A percentile compares a stretch with the other conserved stretches of the same genome.
These are phyloP conservation scores for Ricinus communis DNA, from an alignment of 345 rosid species.

Conservation along the genomic window DNA sequence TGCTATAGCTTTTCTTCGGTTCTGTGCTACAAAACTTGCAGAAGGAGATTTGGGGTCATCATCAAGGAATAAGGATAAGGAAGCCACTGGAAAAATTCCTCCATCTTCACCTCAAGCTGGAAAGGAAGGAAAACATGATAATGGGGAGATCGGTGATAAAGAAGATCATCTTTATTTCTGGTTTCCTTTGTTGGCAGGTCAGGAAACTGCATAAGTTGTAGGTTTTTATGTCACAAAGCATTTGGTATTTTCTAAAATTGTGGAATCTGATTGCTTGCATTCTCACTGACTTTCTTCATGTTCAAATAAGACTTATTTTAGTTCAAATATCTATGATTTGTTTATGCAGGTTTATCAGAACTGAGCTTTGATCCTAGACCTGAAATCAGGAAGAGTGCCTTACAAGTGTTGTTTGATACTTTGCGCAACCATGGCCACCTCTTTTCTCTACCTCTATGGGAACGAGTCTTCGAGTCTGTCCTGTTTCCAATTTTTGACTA, in stretches of 20 bases:
- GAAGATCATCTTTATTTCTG: conserved; percentile 87
- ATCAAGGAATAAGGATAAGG: conserved; percentile 65
- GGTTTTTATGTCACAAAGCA: conserved; percentile 8
- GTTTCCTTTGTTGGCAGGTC: conserved; percentile 98
- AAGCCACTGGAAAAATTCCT: conserved; percentile 45
- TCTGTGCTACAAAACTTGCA: conserved; percentile 96
- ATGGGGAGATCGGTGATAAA: conserved; percentile 59
- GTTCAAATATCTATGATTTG: neutral
- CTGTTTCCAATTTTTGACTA: conserved; percentile 97
- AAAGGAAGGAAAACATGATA: conserved; percentile 60
- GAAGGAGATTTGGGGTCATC: conserved; percentile 83
- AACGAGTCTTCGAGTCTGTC: conserved; percentile 83
- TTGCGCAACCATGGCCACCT: conserved; percentile 94
- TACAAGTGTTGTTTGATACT: conserved; percentile 87
- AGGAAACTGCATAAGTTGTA: conserved; percentile 24
- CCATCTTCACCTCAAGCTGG: conserved; percentile 51
- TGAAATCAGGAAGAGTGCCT: conserved; percentile 93
- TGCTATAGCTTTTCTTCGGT: conserved; percentile 88
- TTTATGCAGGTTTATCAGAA: conserved; percentile 83
- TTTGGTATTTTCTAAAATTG: conserved; percentile 21
- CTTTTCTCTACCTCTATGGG: conserved; percentile 86
- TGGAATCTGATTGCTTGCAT: conserved; percentile 14
- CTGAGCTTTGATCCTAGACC: conserved; percentile 99
- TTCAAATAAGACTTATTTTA: neutral
- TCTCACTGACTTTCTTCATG: neutral